Evolutionary conservation across 2,329 filamentous ascomycete species (phyloP).

Genomic region (Apiospora saccharicola): DNA sequence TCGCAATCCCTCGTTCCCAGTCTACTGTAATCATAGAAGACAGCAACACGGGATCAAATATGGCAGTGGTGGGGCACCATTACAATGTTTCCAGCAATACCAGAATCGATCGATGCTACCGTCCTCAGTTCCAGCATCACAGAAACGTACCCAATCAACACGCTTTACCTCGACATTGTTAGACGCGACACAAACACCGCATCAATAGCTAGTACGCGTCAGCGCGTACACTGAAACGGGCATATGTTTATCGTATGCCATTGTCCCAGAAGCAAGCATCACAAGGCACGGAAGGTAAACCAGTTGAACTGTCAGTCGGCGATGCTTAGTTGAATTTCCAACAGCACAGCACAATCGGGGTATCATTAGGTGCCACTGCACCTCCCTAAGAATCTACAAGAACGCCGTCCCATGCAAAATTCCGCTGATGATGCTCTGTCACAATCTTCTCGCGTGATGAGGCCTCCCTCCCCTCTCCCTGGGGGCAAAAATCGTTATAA

Average conservation of each 20-base stretch:
- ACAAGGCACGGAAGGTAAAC: not conserved
- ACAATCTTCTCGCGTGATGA: not conserved
- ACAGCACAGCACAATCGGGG: conserved; percentile 17
- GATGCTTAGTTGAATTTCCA: conserved; percentile 16
- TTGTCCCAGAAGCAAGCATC: not conserved
- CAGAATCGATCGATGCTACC: no score
- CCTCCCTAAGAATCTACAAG: conserved; percentile 22
- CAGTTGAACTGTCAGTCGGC: not conserved
- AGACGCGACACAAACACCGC: not conserved
- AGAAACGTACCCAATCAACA: not conserved
- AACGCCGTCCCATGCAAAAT: conserved; percentile 28
- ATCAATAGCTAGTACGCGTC: not conserved
- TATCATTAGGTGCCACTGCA: conserved; percentile 23
- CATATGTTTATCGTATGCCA: not conserved
- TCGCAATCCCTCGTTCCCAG: no score
- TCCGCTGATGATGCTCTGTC: conserved; percentile 20
- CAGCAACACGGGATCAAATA: no score
- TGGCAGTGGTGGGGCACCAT: no score
- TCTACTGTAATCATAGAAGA: no score
- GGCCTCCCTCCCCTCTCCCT: not conserved
- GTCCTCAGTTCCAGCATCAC: not conserved
- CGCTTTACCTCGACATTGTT: not conserved
- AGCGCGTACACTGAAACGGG: not conserved
- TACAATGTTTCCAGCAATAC: no score
- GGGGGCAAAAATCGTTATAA: not conserved